Base-by-base conservation (phyloP, 1,284 basidiomycete genomes). In the Melanopsichium pennsylvanicum region DNA sequence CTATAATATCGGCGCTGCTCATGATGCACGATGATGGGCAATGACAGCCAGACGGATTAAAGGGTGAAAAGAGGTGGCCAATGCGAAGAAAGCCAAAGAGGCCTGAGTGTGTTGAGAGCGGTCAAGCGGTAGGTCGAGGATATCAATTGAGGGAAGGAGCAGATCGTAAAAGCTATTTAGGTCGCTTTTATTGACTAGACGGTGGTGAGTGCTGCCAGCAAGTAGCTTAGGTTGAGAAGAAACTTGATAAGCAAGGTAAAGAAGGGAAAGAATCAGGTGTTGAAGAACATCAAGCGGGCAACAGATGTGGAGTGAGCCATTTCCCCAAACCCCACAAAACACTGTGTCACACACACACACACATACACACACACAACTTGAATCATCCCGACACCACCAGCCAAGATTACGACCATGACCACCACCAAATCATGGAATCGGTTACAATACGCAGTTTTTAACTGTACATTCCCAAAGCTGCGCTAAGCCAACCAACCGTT, bases 1-100 rank as follows among this genome's bases (percentile, higher is more conserved):
- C 74, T 42, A 79, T 78, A 45, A 79, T 71, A 31, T 73, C 70
- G 15, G 74, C 76, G 61, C 76, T 77, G 70, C 75, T 78, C 76
- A 79, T 76, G 32, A 26, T 64, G 62, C 48, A 19, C 38, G 18
- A 29, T 31, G 19, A 26, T 16, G 11, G 11, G 51, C 42, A 22
- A 31, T 25, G 27, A 13, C 13, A 13, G 27, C 27, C 13, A 29
- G n/a, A n/a, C n/a, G n/a, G n/a, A n/a, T 7, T 9, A 29, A 21
- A 23, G 15, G 23, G 13, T 11, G 36, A 16, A 22, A 33, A 19
- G 13, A 4, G 6, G 5, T 46, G 42, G 23, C 39, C 31, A 29
- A 36, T 21, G 34, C 33, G 23, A 11, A 5, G 32, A 34, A 13
- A 34, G n/a, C n/a, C n/a, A n/a, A n/a, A n/a, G n/a, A n/a, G n/a